These are phyloP conservation scores for Trichomonas vaginalis DNA, from an alignment of 208 protist species.

Conservation along the genomic window DNA sequence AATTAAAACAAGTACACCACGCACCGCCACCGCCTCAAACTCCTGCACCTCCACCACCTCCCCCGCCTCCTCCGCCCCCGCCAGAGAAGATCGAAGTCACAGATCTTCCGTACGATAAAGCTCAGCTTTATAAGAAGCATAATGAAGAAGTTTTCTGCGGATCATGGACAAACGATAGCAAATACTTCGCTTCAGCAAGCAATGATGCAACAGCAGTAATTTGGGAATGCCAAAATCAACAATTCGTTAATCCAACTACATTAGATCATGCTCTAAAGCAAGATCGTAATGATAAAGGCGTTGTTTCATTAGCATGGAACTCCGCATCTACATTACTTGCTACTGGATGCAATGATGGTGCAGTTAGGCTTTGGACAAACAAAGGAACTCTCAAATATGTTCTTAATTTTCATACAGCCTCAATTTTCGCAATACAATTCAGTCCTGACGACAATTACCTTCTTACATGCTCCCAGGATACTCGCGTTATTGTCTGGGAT, in stretches of 20 bases:
- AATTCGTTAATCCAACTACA: no score
- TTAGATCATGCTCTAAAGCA: neutral
- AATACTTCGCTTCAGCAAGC: neutral
- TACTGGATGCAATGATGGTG: constrained; percentile 13
- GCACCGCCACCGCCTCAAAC: neutral
- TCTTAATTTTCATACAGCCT: constrained; percentile 39
- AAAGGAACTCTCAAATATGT: neutral
- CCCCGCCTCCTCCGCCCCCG: neutral
- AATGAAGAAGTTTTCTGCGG: neutral
- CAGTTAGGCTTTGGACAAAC: constrained; percentile 20
- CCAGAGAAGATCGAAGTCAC: no score
- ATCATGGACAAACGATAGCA: neutral
- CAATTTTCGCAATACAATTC: constrained; percentile 64
- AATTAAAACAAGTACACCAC: neutral
- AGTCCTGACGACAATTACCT: constrained; percentile 50
- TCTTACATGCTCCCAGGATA: constrained; percentile 53
- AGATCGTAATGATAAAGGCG: neutral
- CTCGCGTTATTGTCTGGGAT: constrained; percentile 47
- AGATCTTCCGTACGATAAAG: neutral
- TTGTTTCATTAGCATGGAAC: neutral
- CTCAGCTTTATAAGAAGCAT: neutral
- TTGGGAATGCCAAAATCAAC: neutral
- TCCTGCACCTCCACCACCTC: neutral
- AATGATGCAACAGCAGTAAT: neutral
- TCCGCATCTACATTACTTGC: neutral